phyloP scores from a whole-genome alignment of 768 basidiomycete species.

The Butyriboletus loyo region DNA sequence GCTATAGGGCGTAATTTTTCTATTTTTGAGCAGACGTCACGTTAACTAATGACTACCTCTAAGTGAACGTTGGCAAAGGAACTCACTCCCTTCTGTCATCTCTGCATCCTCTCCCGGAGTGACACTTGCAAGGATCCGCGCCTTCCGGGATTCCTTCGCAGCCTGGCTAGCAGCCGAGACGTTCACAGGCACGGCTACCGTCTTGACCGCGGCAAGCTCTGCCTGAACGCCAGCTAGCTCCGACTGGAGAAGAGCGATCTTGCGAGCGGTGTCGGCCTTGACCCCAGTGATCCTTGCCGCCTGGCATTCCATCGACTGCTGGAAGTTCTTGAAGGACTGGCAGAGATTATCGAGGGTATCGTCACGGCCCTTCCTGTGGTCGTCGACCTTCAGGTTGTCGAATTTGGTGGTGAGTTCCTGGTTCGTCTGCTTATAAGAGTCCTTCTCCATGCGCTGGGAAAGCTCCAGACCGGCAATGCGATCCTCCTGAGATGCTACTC shows the following conservation, averaged over 20 bases:
- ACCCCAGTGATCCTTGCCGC: slow-evolving; percentile 9
- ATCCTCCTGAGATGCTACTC: slow-evolving; percentile 11
- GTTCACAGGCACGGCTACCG: neutral
- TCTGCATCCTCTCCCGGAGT: neutral
- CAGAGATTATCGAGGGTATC: slow-evolving; percentile 3
- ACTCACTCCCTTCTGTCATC: slow-evolving; percentile 3
- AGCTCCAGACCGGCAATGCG: slow-evolving; percentile 7
- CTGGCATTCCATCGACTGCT: slow-evolving; percentile 11
- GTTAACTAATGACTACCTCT: slow-evolving; percentile 1
- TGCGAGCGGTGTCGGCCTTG: slow-evolving; percentile 17
- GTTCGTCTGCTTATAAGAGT: slow-evolving; percentile 1
- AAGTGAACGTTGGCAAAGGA: neutral
- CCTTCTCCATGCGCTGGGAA: slow-evolving; percentile 5
- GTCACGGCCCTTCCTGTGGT: slow-evolving; percentile 6
- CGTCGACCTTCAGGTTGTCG: neutral
- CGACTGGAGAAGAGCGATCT: slow-evolving; percentile 15
- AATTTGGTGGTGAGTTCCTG: slow-evolving; percentile 13
- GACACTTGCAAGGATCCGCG: neutral
- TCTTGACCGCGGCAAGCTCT: slow-evolving; percentile 12
- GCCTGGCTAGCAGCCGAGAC: neutral
- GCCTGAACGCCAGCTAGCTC: slow-evolving; percentile 8
- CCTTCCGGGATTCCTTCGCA: slow-evolving; percentile 3
- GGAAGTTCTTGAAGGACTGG: neutral
- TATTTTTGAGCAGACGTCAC: neutral
- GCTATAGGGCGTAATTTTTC: neutral